Percentiles rank a stretch among this genome's conserved stretches.
These are phyloP conservation scores for Coemansia reversa DNA, from an alignment of 192 early-diverging fungal species.

Conservation along the genomic window DNA sequence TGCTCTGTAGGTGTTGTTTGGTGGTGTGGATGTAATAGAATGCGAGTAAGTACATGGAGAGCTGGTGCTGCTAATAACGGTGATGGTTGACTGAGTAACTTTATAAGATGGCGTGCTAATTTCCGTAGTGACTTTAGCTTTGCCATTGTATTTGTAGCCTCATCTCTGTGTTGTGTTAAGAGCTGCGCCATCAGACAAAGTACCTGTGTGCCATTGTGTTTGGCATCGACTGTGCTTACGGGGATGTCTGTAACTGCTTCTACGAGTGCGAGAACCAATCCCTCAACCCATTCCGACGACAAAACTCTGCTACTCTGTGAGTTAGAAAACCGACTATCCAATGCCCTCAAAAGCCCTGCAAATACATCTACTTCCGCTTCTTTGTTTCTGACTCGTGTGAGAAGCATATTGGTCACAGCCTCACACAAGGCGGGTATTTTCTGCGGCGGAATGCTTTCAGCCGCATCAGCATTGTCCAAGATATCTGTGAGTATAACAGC, in stretches of 20 bases:
- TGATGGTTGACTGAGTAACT: constrained; percentile 28
- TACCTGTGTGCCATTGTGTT: constrained; percentile 6
- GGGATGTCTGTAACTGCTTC: neutral
- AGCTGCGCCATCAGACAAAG: constrained; percentile 34
- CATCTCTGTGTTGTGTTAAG: constrained; percentile 7
- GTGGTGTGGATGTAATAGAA: constrained; percentile 22
- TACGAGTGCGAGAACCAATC: neutral
- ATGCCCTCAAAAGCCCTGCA: constrained; percentile 3
- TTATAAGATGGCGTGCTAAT: constrained; percentile 33
- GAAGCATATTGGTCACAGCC: neutral
- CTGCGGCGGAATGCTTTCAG: neutral
- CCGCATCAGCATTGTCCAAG: constrained; percentile 8
- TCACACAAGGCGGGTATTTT: neutral
- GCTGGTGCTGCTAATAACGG: constrained; percentile 35
- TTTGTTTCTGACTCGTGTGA: constrained; percentile 1
- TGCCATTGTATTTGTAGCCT: constrained; percentile 4
- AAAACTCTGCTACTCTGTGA: neutral
- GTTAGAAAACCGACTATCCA: neutral
- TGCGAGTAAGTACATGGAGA: constrained; percentile 28
- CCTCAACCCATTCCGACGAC: neutral
- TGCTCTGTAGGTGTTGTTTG: neutral
- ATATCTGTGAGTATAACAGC: constrained; percentile 24
- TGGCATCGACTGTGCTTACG: neutral
- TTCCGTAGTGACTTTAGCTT: constrained; percentile 7
- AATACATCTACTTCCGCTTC: neutral